These are phyloP conservation scores for Ophiosphaerella herpotricha DNA, from an alignment of 2,329 filamentous ascomycete genomes.

Conservation along the genomic window DNA sequence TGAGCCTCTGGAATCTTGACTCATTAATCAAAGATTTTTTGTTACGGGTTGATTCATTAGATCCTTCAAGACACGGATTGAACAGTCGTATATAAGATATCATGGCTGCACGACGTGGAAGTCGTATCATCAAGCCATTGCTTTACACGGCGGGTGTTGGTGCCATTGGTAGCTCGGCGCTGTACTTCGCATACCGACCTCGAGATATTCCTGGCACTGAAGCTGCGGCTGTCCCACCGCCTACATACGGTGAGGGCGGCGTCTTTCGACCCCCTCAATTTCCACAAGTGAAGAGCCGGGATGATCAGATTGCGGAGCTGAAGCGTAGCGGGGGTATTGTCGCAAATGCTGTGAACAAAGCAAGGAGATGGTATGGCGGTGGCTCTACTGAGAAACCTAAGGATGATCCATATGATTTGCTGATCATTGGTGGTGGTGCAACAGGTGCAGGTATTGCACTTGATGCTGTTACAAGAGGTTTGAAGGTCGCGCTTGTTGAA, in stretches of 20 bases:
- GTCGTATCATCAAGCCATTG: constrained; percentile 60
- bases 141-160: constrained; percentile 63
- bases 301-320: constrained; percentile 68
- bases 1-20: constrained; percentile 19
- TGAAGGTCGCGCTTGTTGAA: constrained; percentile 81
- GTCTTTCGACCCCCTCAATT: constrained; percentile 69
- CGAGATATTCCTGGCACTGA: constrained; percentile 73
- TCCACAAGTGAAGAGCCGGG: constrained; percentile 64
- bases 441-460: constrained; percentile 81
- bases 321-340: constrained; percentile 56
- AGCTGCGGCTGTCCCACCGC: constrained; percentile 70
- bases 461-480: constrained; percentile 76
- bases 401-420: constrained; percentile 70
- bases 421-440: constrained; percentile 79
- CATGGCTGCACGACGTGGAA: constrained; percentile 44
- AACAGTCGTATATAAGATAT: constrained; percentile 8
- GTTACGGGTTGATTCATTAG: no score
- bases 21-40: no score
- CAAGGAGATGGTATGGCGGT: constrained; percentile 50
- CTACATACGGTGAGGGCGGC: constrained; percentile 70
- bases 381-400: constrained; percentile 34
- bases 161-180: constrained; percentile 58
- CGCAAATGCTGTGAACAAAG: constrained; percentile 36
- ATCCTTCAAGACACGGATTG: not conserved
- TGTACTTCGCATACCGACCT: constrained; percentile 70